Conservation (phyloP, 2,329 filamentous ascomycete species). For the Cercospora brassicicola region DNA sequence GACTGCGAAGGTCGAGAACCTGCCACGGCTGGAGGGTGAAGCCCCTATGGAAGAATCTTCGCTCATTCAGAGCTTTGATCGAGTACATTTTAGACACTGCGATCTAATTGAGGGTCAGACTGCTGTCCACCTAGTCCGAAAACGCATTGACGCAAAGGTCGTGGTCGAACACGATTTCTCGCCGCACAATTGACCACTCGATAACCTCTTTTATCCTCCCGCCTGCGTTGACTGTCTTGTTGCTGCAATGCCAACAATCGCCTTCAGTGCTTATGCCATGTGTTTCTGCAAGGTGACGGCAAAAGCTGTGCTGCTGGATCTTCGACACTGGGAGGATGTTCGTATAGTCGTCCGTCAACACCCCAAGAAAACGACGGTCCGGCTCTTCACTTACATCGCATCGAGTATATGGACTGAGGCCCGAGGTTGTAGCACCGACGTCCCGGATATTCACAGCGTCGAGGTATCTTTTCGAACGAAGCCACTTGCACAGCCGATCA, state of each 20-base stretch:
- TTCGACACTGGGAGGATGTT: neutral
- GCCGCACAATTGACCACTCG: neutral
- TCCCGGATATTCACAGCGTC: neutral
- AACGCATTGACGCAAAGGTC: neutral
- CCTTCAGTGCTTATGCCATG: neutral
- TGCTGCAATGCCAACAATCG: neutral
- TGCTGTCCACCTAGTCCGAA: neutral
- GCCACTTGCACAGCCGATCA: constrained; percentile 7
- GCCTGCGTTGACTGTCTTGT: neutral
- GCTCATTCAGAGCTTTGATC: too few relatives aligned
- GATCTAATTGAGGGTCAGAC: too few relatives aligned
- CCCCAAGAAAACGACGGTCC: neutral
- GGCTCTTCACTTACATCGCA: neutral
- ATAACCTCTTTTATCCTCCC: neutral
- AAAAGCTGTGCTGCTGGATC: too few relatives aligned
- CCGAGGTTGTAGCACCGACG: neutral
- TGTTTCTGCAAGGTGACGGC: neutral
- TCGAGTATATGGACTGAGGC: neutral
- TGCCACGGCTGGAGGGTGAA: too few relatives aligned
- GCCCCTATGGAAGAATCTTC: too few relatives aligned
- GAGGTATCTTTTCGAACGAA: neutral
- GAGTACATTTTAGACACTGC: too few relatives aligned
- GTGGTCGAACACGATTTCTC: neutral
- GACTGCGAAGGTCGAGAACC: too few relatives aligned
- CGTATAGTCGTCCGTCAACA: neutral